Evolutionary conservation across 108 stramenopile species (phyloP), one percentile per base, ranked within the genome.

Genomic region (Mayamaea pseudoterrestris): DNA sequence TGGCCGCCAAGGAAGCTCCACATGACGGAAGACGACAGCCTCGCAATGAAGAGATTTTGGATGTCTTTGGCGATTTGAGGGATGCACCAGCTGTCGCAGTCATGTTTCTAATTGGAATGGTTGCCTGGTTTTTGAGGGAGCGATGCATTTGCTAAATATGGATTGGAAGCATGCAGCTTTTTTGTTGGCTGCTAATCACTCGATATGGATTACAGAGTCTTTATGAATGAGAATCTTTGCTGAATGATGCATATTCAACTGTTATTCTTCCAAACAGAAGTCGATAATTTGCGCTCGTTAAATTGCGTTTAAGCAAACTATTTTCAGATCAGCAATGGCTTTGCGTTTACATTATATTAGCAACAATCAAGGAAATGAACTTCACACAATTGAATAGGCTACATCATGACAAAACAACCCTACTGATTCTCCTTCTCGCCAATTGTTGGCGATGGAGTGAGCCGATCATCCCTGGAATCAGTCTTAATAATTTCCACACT

Each of bases 61-160:
- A 78, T 32, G 65, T 83, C 30, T 60, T 88, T 27, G 82, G 82
- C 35, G 62, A 88, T 47, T 56, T 88, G 57, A 58, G 55, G 30
- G 86, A 88, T 32, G 65, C 77, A 46, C 78, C 78, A 0, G 66
- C 75, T 25, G 86, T 82, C 3, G 79, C 80, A 3, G 66, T 73
- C 16, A 88, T 88, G 81, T 88, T 88, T 42, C 66, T 88, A 18
- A 58, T 88, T 49, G 74, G 79, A 28, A 62, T 88, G 17, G 81
- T 76, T 14, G 50, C 66, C 22, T 88, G 81, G 81, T 73, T 88
- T 47, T 44, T 88, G 31, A 73, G 81, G 21, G 78, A 83, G 41
- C 76, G 76, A 11, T 88, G 86, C 45, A 61, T 78, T 27, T 88
- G 86, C 55, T 87, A 59, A 67, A 60, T 2, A 31, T 30, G 9